phyloP scores from a whole-genome alignment of 441 rosid genomes.

The Syzygium malaccense region DNA sequence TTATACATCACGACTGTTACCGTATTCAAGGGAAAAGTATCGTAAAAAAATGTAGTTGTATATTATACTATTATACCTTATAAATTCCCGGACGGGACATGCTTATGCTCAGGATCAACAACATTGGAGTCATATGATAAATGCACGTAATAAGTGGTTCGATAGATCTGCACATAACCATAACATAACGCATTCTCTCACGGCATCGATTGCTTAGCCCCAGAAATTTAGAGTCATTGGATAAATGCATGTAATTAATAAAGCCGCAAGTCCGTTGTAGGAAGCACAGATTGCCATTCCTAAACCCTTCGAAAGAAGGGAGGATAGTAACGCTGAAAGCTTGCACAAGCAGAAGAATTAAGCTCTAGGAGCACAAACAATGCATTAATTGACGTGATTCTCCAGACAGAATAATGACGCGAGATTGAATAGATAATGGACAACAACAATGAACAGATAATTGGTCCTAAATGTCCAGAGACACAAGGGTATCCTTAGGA shows the following conservation, averaged over 20 bases:
- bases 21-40: background rate
- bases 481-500: background rate
- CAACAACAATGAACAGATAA: background rate
- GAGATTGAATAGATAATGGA: background rate
- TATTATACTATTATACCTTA: background rate
- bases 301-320: background rate
- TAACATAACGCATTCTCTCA: background rate
- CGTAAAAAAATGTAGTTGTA: too few relatives aligned
- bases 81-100: background rate
- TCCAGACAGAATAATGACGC: background rate
- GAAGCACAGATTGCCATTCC: background rate
- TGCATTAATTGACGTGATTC: background rate
- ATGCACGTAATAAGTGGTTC: too few relatives aligned
- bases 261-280: background rate
- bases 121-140: too few relatives aligned
- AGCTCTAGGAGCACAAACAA: background rate
- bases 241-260: background rate
- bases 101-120: background rate
- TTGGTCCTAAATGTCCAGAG: background rate
- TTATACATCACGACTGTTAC: background rate
- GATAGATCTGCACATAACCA: background rate
- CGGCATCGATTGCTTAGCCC: background rate
- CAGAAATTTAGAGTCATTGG: background rate
- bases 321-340: background rate
- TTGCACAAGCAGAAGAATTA: background rate